phyloP scores from a whole-genome alignment of 2,329 filamentous ascomycete genomes.

The Scleromitrula shiraiana region DNA sequence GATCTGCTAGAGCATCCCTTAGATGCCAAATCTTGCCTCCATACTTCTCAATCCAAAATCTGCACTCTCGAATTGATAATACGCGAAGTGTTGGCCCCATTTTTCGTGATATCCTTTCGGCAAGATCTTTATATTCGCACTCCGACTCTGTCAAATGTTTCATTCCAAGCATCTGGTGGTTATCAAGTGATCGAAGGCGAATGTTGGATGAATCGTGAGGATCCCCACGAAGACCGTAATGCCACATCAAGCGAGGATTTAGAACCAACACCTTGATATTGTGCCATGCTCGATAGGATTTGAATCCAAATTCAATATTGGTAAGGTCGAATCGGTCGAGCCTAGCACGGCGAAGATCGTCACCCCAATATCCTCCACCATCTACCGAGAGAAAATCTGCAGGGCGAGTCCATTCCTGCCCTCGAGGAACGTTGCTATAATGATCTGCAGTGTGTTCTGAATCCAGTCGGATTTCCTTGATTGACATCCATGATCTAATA shows the following conservation, averaged over 20 bases:
- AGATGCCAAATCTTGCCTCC: conserved; percentile 7
- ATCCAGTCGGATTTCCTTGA: conserved; percentile 9
- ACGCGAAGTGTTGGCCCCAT: conserved; percentile 9
- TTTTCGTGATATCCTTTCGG: conserved; percentile 6
- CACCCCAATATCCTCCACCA: conserved; percentile 10
- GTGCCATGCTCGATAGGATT: conserved; percentile 11
- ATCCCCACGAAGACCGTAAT: conserved; percentile 8
- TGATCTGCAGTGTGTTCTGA: conserved; percentile 9
- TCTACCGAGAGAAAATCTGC: conserved; percentile 9
- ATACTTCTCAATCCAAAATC: conserved; percentile 8
- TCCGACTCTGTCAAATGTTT: conserved; percentile 6
- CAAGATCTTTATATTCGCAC: conserved; percentile 7
- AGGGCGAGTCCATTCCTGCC: conserved; percentile 10
- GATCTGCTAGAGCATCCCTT: conserved; percentile 7
- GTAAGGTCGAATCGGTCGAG: conserved; percentile 10
- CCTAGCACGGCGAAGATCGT: conserved; percentile 9
- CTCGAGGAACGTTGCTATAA: conserved; percentile 9
- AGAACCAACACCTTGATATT: conserved; percentile 8
- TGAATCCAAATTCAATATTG: conserved; percentile 8
- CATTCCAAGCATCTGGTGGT: conserved; percentile 4
- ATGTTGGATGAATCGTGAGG: conserved; percentile 6
- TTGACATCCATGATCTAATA: conserved; percentile 7
- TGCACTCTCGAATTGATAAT: conserved; percentile 7
- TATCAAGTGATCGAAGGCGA: conserved; percentile 2
- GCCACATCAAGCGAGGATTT: conserved; percentile 5